Evolutionary conservation across 1,284 basidiomycete genomes (phyloP).

Genomic region (Leccinum pachyderme): DNA sequence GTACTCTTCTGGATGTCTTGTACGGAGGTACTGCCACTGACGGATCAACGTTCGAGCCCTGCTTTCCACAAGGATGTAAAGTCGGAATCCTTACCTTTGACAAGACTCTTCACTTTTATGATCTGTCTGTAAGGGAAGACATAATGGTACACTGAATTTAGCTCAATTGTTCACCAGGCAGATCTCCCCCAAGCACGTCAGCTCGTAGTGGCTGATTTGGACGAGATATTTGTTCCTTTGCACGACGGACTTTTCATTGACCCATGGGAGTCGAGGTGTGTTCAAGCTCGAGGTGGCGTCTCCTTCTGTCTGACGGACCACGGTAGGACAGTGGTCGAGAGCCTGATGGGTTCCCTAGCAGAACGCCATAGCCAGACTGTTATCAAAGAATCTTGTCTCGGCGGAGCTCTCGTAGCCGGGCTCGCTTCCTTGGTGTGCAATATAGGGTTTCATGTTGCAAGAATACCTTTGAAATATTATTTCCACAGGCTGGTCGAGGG

Average conservation of each 20-base stretch:
- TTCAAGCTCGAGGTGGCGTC: constrained; percentile 1
- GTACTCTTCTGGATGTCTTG: constrained; percentile 63
- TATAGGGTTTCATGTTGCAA: constrained; percentile 4
- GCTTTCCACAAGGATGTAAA: constrained; percentile 51
- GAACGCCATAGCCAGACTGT: constrained; percentile 55
- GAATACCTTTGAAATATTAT: constrained; percentile 9
- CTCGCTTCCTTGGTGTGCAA: constrained; percentile 69
- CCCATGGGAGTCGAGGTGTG: constrained; percentile 67
- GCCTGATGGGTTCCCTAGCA: constrained; percentile 67
- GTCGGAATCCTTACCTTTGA: constrained; percentile 90
- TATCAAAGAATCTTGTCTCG: constrained; percentile 61
- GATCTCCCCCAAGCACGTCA: constrained; percentile 62
- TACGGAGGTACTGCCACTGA: constrained; percentile 59
- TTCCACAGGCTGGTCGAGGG: constrained; percentile 68
- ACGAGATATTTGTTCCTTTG: constrained; percentile 90
- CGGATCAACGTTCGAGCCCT: constrained; percentile 42
- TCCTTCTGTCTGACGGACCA: constrained; percentile 9
- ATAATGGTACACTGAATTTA: constrained; percentile 21
- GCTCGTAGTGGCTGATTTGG: constrained; percentile 85
- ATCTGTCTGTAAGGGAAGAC: constrained; percentile 70
- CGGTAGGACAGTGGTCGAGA: constrained; percentile 55
- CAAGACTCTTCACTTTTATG: constrained; percentile 83
- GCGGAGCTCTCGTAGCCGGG: constrained; percentile 75
- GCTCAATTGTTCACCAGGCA: constrained; percentile 42
- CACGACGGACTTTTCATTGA: constrained; percentile 79